phyloP scores from a whole-genome alignment of 2,329 filamentous ascomycete species.

The Apiospora aurea region DNA sequence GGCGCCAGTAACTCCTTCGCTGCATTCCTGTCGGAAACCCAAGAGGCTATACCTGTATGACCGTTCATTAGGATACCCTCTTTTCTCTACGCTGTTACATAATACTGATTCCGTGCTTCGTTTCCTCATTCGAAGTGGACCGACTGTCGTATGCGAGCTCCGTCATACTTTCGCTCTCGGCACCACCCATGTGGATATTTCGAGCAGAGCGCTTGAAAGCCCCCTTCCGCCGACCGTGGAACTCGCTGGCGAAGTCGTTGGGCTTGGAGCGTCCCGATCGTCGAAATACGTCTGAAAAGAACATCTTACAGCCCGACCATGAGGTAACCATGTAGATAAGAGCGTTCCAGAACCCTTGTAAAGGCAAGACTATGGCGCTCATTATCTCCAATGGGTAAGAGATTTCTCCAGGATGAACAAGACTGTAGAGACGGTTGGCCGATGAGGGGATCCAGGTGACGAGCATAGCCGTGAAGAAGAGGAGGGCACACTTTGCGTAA shows the following conservation, averaged over 20 bases:
- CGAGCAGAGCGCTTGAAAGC: constrained; percentile 39
- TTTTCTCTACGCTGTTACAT: background rate
- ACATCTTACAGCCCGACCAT: constrained; percentile 64
- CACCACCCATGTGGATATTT: constrained; percentile 43
- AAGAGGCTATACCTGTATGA: background rate
- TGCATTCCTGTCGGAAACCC: background rate
- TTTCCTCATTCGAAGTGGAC: constrained; percentile 45
- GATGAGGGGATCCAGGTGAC: constrained; percentile 81
- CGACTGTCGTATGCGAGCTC: constrained; percentile 51
- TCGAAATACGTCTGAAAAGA: constrained; percentile 45
- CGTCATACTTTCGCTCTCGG: constrained; percentile 60
- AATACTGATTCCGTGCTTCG: constrained; percentile 23
- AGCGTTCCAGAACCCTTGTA: constrained; percentile 87
- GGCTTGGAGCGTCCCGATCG: constrained; percentile 29
- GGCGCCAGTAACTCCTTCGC: background rate
- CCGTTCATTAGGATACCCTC: background rate
- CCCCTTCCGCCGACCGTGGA: constrained; percentile 35
- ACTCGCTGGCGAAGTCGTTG: constrained; percentile 33
- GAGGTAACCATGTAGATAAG: constrained; percentile 78
- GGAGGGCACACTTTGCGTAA: constrained; percentile 73
- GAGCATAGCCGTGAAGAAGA: constrained; percentile 75
- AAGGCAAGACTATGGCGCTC: constrained; percentile 76
- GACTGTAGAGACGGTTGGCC: constrained; percentile 76
- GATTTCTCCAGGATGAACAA: constrained; percentile 61
- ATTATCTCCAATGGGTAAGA: constrained; percentile 70